A percentile compares a stretch with the other conserved stretches of the same genome.
These are phyloP conservation scores for Helminthosporium solani DNA, from an alignment of 2,329 filamentous ascomycete species.

Conservation along the genomic window DNA sequence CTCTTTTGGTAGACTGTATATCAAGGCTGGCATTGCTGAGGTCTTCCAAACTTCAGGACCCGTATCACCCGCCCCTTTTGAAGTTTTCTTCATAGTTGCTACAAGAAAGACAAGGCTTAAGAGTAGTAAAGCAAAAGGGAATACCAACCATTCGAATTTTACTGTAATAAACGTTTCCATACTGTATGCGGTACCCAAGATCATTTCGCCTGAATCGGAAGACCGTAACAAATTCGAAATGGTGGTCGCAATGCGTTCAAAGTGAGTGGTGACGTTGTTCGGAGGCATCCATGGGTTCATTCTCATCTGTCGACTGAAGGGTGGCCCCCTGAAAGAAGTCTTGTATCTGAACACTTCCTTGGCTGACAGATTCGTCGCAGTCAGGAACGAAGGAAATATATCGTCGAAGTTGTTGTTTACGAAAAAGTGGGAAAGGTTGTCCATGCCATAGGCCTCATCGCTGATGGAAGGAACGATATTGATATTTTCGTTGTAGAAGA, in stretches of 20 bases:
- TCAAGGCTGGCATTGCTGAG: slow-evolving; percentile 30
- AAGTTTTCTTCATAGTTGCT: slow-evolving; percentile 24
- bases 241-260: slow-evolving; percentile 18
- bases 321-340: neutral
- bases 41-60: slow-evolving; percentile 30
- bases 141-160: slow-evolving; percentile 27
- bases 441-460: slow-evolving; percentile 1
- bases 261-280: slow-evolving; percentile 21
- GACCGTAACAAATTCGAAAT: slow-evolving; percentile 25
- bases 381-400: slow-evolving; percentile 7
- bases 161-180: slow-evolving; percentile 15
- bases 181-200: slow-evolving; percentile 11
- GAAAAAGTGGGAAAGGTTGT: neutral
- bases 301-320: neutral
- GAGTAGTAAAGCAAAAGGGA: slow-evolving; percentile 24
- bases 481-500: slow-evolving; percentile 8
- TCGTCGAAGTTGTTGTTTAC: slow-evolving; percentile 8
- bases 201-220: slow-evolving; percentile 1
- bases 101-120: slow-evolving; percentile 26
- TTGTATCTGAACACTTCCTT: neutral
- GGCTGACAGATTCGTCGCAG: neutral
- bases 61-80: slow-evolving; percentile 6
- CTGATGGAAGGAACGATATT: slow-evolving; percentile 2
- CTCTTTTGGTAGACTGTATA: slow-evolving; percentile 27
- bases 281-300: slow-evolving; percentile 4